phyloP scores from a whole-genome alignment of 192 early-diverging fungal genomes.

The Umbelopsis vinacea region DNA sequence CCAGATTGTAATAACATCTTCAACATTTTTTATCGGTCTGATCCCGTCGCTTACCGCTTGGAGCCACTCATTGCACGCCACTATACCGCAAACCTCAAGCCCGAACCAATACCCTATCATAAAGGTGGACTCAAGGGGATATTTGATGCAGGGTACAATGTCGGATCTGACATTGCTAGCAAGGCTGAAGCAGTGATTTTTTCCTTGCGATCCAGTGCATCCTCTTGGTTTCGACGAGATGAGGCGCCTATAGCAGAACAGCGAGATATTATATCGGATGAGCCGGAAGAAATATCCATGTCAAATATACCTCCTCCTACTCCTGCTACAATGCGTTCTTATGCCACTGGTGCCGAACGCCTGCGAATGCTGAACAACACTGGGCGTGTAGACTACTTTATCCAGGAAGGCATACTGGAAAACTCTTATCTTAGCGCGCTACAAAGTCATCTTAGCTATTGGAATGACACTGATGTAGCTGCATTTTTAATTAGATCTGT shows the following conservation, averaged over 20 bases:
- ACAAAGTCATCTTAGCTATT: constrained; percentile 43
- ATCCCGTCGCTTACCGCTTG: constrained; percentile 24
- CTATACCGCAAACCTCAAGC: constrained; percentile 55
- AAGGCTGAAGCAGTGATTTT: constrained; percentile 36
- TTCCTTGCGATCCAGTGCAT: neutral
- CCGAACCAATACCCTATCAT: constrained; percentile 71
- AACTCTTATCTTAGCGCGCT: constrained; percentile 49
- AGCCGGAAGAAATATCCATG: constrained; percentile 10
- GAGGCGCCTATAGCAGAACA: neutral
- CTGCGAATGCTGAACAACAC: constrained; percentile 49
- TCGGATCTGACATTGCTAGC: constrained; percentile 59
- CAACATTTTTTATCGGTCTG: constrained; percentile 73
- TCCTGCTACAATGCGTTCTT: neutral
- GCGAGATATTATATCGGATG: neutral
- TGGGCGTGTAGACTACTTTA: constrained; percentile 56
- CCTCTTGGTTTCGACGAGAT: constrained; percentile 14
- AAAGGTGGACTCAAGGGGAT: constrained; percentile 73
- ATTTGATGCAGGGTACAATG: constrained; percentile 64
- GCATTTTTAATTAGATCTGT: constrained; percentile 33
- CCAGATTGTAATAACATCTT: constrained; percentile 69
- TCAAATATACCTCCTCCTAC: neutral
- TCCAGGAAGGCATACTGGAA: constrained; percentile 55
- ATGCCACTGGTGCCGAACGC: constrained; percentile 38
- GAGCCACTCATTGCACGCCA: constrained; percentile 65
- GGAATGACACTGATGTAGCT: constrained; percentile 41